phyloP scores from a whole-genome alignment of 1,284 basidiomycete species.

The Pseudozyma thailandica region DNA sequence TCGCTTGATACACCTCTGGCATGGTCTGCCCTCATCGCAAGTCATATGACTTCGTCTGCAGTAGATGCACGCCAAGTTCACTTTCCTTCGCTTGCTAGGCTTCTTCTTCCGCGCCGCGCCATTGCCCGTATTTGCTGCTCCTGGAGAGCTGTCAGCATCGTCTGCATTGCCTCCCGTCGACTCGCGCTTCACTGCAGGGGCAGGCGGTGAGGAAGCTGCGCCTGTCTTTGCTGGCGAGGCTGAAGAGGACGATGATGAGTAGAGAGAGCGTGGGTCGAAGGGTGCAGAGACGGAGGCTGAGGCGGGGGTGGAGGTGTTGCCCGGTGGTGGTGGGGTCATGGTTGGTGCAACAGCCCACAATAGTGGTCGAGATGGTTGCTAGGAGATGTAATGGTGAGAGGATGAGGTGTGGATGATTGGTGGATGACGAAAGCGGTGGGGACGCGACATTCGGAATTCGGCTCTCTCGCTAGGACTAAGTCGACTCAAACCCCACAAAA shows the following conservation, averaged over 20 bases:
- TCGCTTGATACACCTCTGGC: constrained; percentile 69
- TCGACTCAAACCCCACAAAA: neutral
- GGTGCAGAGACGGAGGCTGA: constrained; percentile 5
- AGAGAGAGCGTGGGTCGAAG: constrained; percentile 45
- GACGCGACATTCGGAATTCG: neutral
- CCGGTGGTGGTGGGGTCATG: constrained; percentile 20
- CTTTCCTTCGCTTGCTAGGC: constrained; percentile 57
- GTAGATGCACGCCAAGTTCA: constrained; percentile 81
- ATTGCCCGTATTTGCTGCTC: no score
- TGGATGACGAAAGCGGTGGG: no score
- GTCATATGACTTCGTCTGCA: constrained; percentile 85
- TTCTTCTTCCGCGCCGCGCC: constrained; percentile 38
- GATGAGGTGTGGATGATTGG: neutral
- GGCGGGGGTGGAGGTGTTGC: neutral
- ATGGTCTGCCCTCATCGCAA: constrained; percentile 69
- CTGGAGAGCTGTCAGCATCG: constrained; percentile 15
- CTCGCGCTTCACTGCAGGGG: constrained; percentile 27
- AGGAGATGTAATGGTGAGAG: neutral
- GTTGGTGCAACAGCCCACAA: constrained; percentile 1
- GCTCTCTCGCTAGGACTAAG: neutral
- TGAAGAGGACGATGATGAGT: constrained; percentile 22
- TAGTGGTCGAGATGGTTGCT: neutral
- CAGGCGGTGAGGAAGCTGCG: neutral
- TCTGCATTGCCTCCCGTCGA: constrained; percentile 5
- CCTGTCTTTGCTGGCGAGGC: constrained; percentile 7